Evolutionary conservation across 805 yeast species (phyloP).

Genomic region (Nakazawaea wyomingensis): DNA sequence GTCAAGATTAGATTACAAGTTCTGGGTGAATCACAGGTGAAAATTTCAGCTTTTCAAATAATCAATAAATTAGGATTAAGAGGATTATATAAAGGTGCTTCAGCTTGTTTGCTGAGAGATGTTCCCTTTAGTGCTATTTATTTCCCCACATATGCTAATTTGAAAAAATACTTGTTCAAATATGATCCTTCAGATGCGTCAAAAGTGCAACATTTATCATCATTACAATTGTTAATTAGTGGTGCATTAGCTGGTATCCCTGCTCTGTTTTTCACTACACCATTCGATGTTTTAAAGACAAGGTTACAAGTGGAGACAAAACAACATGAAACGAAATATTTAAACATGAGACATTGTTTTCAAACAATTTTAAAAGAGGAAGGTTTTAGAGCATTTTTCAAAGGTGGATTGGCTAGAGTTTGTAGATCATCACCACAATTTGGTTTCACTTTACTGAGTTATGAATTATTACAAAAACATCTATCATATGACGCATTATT

Average conservation of each 20-base stretch:
- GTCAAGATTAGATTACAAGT: conserved; percentile 93
- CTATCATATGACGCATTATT: conserved; percentile 57
- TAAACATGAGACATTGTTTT: conserved; percentile 75
- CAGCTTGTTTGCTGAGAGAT: conserved; percentile 89
- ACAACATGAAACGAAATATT: conserved; percentile 70
- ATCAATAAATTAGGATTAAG: conserved; percentile 72
- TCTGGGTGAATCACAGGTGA: conserved; percentile 60
- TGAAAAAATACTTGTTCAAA: conserved; percentile 74
- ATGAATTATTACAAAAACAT: conserved; percentile 78
- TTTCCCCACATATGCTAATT: conserved; percentile 94
- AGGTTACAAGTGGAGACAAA: conserved; percentile 83
- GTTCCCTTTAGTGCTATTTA: conserved; percentile 96
- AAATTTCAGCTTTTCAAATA: conserved; percentile 57
- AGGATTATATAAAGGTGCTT: conserved; percentile 88
- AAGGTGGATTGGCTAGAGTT: conserved; percentile 95
- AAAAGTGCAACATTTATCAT: conserved; percentile 54
- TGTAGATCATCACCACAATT: conserved; percentile 95
- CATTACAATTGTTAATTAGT: conserved; percentile 78
- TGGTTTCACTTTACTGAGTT: conserved; percentile 96
- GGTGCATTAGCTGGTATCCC: conserved; percentile 99
- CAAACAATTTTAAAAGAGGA: conserved; percentile 72
- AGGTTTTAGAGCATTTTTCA: conserved; percentile 81
- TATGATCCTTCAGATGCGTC: conserved; percentile 70
- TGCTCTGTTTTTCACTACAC: conserved; percentile 94
- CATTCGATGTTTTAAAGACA: conserved; percentile 95